Base-by-base conservation (phyloP, 208 protist genomes). In the Angomonas ambiguus region DNA sequence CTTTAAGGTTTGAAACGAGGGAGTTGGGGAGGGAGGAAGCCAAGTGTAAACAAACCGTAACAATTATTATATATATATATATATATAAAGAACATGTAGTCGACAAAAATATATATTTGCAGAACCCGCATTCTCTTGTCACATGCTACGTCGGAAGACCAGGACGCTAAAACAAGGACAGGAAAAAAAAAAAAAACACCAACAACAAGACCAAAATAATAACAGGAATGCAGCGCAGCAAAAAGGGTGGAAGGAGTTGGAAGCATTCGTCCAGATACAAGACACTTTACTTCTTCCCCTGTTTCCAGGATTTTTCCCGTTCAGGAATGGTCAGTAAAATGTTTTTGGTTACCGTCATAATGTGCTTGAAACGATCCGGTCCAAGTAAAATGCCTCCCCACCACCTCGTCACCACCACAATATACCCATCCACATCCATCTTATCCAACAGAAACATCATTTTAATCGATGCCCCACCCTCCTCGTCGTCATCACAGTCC, bases 331-430 rank as follows among this genome's bases (percentile, higher is more conserved):
- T 91, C 20, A 87, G 55, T 2, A 91, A 65, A 0, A 92, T 83
- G 57, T 90, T 79, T 53, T 79, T 80, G 2, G 85, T 79, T 42
- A 95, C 87, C 55, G 83, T 80, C 83, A 94, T 91, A 49, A 97
- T 95, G 78, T 97, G 89, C 64, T 94, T 95, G 67, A 98, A 98
- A 16, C 97, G 83, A 63, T 98, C 96, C 1, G 90, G 84, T 0
- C 95, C 94, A 6, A 98, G 88, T 18, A 96, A 74, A 49, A 98
- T 96, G 57, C 97, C 97, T 25, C 97, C 97, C 73, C 88, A 98
- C 96, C 97, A 98, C 3, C 97, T 86, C 35, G 96, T 97, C 31
- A 98, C 96, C 0, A 98, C 79, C 8, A 97, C 82, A 0, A 95
- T 67, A 61, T 91, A 96, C 8, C 85, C 88, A 22, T 92, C 76